A percentile compares a stretch with the other conserved stretches of the same genome.
phyloP scores from a whole-genome alignment of 1,284 basidiomycete genomes.

The Ustilago trichophora region DNA sequence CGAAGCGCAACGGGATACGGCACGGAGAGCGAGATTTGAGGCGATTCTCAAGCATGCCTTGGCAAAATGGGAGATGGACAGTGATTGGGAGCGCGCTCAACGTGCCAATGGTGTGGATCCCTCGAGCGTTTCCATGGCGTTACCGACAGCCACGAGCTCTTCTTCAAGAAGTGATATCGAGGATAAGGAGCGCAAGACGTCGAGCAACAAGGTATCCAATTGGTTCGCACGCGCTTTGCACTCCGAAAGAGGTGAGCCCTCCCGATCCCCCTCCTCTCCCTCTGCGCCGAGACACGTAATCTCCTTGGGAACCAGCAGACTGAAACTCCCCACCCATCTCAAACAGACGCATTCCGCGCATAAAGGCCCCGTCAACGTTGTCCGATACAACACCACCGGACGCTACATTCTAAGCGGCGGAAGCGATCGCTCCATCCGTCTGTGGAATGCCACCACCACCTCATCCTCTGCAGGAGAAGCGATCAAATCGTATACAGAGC shows the following conservation, averaged over 20 bases:
- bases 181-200: neutral
- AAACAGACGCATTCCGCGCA: conserved; percentile 42
- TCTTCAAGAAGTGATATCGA: neutral
- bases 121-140: conserved; percentile 3
- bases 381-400: conserved; percentile 69
- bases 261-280: no score
- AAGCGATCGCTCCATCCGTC: conserved; percentile 84
- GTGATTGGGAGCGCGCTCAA: conserved; percentile 47
- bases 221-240: conserved; percentile 38
- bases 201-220: neutral
- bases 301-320: conserved; percentile 38
- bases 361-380: conserved; percentile 64
- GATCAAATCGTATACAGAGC: conserved; percentile 85
- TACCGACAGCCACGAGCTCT: neutral
- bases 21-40: conserved; percentile 33
- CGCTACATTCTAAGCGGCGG: conserved; percentile 91
- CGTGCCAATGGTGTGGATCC: conserved; percentile 33
- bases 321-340: conserved; percentile 22
- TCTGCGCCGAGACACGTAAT: no score
- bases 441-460: conserved; percentile 87
- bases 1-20: conserved; percentile 33
- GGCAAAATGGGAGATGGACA: conserved; percentile 51
- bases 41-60: conserved; percentile 44
- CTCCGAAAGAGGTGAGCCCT: no score
- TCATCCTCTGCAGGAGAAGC: neutral